Conservation (phyloP, 1,284 basidiomycete species). For the Heterobasidion occidentale region DNA sequence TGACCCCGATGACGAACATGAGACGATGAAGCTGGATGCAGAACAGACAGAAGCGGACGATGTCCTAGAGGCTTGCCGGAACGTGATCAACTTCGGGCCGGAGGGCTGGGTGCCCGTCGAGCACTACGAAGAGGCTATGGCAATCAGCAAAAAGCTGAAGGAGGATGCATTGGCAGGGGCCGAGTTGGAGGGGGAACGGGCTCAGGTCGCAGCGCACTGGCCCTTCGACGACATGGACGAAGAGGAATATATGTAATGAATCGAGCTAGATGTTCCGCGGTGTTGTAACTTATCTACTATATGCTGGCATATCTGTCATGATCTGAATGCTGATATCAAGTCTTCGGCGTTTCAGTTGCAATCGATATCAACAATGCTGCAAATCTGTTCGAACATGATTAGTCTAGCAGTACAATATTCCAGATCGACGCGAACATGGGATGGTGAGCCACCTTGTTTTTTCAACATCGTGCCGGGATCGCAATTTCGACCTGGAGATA, state of each 20-base stretch:
- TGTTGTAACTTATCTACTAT: background rate
- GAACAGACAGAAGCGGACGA: constrained; percentile 21
- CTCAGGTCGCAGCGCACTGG: constrained; percentile 29
- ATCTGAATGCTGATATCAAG: too few relatives aligned
- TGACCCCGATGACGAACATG: constrained; percentile 29
- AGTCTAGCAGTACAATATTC: too few relatives aligned
- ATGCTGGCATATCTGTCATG: too few relatives aligned
- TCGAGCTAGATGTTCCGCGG: constrained; percentile 6
- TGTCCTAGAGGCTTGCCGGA: constrained; percentile 18
- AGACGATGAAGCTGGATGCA: constrained; percentile 28
- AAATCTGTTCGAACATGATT: too few relatives aligned
- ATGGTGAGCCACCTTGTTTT: too few relatives aligned
- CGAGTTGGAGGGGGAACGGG: constrained; percentile 24
- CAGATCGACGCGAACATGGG: too few relatives aligned
- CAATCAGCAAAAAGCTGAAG: constrained; percentile 25
- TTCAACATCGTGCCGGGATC: too few relatives aligned
- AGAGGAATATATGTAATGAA: constrained; percentile 27
- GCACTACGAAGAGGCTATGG: constrained; percentile 29
- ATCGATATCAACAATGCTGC: too few relatives aligned
- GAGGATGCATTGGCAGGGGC: constrained; percentile 18
- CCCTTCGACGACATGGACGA: constrained; percentile 40
- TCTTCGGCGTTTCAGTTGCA: too few relatives aligned
- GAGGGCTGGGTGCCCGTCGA: constrained; percentile 34
- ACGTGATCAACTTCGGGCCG: constrained; percentile 23
- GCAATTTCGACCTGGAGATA: too few relatives aligned